Evolutionary conservation across 306 rosid species (phyloP).

Genomic region (Hylodesmum podocarpum): DNA sequence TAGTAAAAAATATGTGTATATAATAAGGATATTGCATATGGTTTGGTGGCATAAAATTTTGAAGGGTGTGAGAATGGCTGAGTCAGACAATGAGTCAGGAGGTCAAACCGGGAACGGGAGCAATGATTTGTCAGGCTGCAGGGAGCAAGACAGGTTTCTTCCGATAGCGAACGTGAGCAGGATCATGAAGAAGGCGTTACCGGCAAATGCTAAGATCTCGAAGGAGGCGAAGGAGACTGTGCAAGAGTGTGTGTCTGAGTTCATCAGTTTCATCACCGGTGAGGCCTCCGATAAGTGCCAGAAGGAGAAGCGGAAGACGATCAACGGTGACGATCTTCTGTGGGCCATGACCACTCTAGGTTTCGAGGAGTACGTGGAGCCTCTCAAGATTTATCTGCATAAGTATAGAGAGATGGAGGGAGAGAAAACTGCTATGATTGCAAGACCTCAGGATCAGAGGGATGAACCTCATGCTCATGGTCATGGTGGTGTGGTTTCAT

Average conservation of each 20-base stretch:
- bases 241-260: constrained; percentile 67
- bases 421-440: constrained; percentile 36
- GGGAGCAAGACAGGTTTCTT: constrained; percentile 60
- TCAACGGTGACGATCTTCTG: constrained; percentile 67
- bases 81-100: constrained; percentile 64
- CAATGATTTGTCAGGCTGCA: constrained; percentile 20
- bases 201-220: constrained; percentile 60
- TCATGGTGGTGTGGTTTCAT: constrained; percentile 18
- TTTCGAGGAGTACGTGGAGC: constrained; percentile 59
- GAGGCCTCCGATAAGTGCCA: constrained; percentile 66
- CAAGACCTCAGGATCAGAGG: constrained; percentile 7
- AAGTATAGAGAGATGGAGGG: constrained; percentile 60
- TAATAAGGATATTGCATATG: background rate
- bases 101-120: constrained; percentile 34
- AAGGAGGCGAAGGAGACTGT: constrained; percentile 64
- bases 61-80: constrained; percentile 41
- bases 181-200: constrained; percentile 63
- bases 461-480: constrained; percentile 13
- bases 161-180: constrained; percentile 67
- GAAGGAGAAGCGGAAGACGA: constrained; percentile 52
- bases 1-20: background rate
- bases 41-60: background rate
- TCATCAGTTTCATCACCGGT: constrained; percentile 59
- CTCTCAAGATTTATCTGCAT: constrained; percentile 53
- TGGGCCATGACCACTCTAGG: constrained; percentile 70